Base-by-base conservation (phyloP, 2,329 filamentous ascomycete genomes). In the Moelleriella libera region DNA sequence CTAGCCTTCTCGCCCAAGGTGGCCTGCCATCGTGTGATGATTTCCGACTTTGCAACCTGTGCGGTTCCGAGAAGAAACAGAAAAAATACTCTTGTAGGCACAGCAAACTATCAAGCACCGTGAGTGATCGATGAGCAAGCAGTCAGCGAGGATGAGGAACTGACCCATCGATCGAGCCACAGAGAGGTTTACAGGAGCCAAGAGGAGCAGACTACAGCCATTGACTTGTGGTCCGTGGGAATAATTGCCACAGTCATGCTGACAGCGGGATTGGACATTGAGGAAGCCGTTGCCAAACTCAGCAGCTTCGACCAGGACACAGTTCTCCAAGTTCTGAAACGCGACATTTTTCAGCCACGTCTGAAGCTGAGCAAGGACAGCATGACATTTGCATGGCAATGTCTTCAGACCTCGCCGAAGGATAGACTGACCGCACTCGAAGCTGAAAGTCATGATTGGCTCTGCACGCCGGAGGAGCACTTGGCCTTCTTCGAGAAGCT, bases 161-260 rank as follows among this genome's bases (percentile, higher is more conserved):
- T 46, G 41, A 28, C 50, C 56, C 31, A 54, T 45, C 10, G 5
- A 11, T 30, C 28, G 1, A n/a, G 3, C 10, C 21, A 21, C 3
- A 74, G 71, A 1, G 71, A 75, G 55, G 55, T 69, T 6, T 43
- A 43, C 12, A 41, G 44, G 21, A 51, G 43, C 6, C 49, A 51
- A 4, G 47, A 55, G 11, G 30, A 51, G 34, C 58, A 55, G 59
- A 74, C 57, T 46, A 55, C 51, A 12, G 64, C 47, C 46, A 68
- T 74, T 5, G 74, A 77, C 49, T 68, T 76, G 28, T 77, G 74
- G 74, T 68, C 72, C 4, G 55, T 76, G 12, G 74, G 74, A 0
- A 62, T 75, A 47, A 60, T 76, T 4, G 54, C 63, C 0, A 49
- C 75, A 1, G 61, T 64, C 28, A 53, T 69, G 30, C 48, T 66